Evolutionary conservation across 1,284 basidiomycete species (phyloP), one percentile per base, ranked within the genome.

Genomic region (Bjerkandera adusta): DNA sequence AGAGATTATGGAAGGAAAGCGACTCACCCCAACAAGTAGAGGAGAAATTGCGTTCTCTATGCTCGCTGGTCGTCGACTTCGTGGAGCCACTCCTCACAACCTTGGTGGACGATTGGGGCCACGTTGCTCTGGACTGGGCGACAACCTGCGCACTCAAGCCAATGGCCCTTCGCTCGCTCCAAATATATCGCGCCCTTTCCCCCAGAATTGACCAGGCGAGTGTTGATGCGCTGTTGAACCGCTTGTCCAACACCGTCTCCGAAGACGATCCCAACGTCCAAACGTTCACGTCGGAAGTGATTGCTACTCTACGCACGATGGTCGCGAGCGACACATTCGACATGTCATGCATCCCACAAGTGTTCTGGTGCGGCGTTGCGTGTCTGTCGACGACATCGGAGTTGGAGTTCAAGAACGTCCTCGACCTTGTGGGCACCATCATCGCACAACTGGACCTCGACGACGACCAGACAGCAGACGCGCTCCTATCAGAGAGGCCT

Each of bases 331-430:
- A 76, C 15, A 76, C 83, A 35, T 67, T 83, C 10, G 76, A 86
- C 50, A 71, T 74, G 22, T 68, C 77, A 3, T 72, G 88, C 22
- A 70, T 92, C 24, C 89, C 92, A 0, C 90, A 92, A 59, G 72
- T 94, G 35, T 97, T 92, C 67, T 97, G 94, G 94, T 86, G 84
- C 57, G 76, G 85, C 1, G 77, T 82, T 35, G 92, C 91, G 1
- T 91, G 88, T 55, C 74, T 96, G 22, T 85, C 81, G 16, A 95
- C 92, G 0, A 85, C 86, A 0, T 85, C 89, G 37, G 91, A 97
- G 63, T 68, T 73, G 4, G 95, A 97, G 64, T 97, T 91, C 58
- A 64, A 71, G 6, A 80, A 89, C 49, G 80, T 81, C 1, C 66
- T 94, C 20, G 72, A 76, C 13, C 75, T 96, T 15, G 66, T 97